Conservation (phyloP, 2,329 filamentous ascomycete genomes). For the Phoma sp. region DNA sequence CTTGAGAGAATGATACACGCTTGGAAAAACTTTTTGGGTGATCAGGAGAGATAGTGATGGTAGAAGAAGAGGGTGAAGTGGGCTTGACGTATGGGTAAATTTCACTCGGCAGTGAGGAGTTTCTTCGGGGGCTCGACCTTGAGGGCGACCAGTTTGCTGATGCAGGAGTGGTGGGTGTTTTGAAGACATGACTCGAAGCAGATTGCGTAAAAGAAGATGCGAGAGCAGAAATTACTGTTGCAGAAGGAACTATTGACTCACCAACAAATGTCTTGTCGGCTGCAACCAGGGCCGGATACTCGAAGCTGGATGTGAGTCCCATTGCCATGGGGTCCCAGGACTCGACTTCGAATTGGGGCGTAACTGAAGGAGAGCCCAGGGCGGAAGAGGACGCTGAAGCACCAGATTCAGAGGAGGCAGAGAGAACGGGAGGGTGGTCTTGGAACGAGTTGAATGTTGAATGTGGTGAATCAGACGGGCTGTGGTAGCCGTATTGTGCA, state of each 20-base stretch:
- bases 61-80: not conserved
- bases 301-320: slow-evolving; percentile 65
- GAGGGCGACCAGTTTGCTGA: slow-evolving; percentile 49
- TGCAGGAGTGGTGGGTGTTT: slow-evolving; percentile 41
- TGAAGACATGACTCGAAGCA: slow-evolving; percentile 35
- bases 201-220: slow-evolving; percentile 22
- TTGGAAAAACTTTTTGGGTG: not conserved
- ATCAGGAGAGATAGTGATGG: not conserved
- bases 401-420: slow-evolving; percentile 58
- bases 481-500: slow-evolving; percentile 46
- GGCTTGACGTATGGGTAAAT: not conserved
- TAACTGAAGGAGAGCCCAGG: slow-evolving; percentile 61
- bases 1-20: not conserved
- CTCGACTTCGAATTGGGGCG: slow-evolving; percentile 64
- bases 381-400: slow-evolving; percentile 59
- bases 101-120: slow-evolving; percentile 28
- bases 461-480: slow-evolving; percentile 52
- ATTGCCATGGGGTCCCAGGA: slow-evolving; percentile 66
- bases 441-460: slow-evolving; percentile 56
- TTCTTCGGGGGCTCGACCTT: slow-evolving; percentile 26
- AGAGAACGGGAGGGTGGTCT: slow-evolving; percentile 53
- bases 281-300: slow-evolving; percentile 57
- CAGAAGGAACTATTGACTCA: slow-evolving; percentile 55
- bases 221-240: slow-evolving; percentile 15
- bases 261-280: slow-evolving; percentile 57